Evolutionary conservation across 2,329 filamentous ascomycete genomes (phyloP).

Genomic region (Claviceps pazoutovae): DNA sequence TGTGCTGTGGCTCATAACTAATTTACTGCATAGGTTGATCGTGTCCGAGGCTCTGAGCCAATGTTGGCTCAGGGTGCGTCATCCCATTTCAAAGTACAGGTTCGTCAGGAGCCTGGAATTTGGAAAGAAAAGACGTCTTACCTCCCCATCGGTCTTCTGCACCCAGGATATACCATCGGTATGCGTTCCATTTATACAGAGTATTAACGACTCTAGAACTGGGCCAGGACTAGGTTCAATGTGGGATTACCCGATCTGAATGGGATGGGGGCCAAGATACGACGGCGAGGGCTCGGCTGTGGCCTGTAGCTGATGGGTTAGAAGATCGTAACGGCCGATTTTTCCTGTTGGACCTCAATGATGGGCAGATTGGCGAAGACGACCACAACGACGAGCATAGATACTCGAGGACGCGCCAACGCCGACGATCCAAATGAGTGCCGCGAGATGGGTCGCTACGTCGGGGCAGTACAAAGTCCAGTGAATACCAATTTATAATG

Average conservation of each 20-base stretch:
- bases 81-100: too few relatives aligned
- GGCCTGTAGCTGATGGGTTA: constrained; percentile 8
- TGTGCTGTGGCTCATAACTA: too few relatives aligned
- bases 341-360: constrained; percentile 9
- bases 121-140: too few relatives aligned
- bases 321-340: constrained; percentile 11
- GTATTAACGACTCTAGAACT: too few relatives aligned
- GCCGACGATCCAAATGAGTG: constrained; percentile 10
- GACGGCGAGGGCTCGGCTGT: constrained; percentile 11
- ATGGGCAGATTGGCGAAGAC: constrained; percentile 10
- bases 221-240: too few relatives aligned
- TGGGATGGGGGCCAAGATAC: constrained; percentile 11
- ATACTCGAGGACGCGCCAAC: constrained; percentile 11
- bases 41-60: too few relatives aligned
- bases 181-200: too few relatives aligned
- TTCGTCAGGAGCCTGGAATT: too few relatives aligned
- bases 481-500: constrained; percentile 6
- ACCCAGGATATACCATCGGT: too few relatives aligned
- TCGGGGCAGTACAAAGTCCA: constrained; percentile 18
- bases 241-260: constrained; percentile 16
- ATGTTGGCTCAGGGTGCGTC: too few relatives aligned
- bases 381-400: constrained; percentile 8
- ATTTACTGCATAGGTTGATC: too few relatives aligned
- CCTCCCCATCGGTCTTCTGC: too few relatives aligned
- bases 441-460: constrained; percentile 9